Evolutionary conservation across 805 yeast genomes (phyloP).

Genomic region (Saccharomyces paradoxus): DNA sequence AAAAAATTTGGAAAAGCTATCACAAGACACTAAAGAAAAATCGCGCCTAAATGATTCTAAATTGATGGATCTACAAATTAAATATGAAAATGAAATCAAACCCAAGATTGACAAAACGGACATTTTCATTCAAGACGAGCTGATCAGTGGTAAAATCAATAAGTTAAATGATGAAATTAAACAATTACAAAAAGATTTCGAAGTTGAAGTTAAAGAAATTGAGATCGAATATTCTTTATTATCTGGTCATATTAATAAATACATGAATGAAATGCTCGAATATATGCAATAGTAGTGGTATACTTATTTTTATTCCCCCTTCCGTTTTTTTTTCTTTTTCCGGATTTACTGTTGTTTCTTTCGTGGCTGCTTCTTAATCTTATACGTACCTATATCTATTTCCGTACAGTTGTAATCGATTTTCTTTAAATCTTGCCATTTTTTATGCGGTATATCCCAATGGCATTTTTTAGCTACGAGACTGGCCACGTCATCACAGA

Average conservation of each 20-base stretch:
- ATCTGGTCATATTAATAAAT: conserved; percentile 46
- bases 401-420: conserved; percentile 16
- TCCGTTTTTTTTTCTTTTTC: neutral
- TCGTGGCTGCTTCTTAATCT: conserved; percentile 16
- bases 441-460: conserved; percentile 56
- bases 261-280: conserved; percentile 28
- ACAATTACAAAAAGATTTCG: conserved; percentile 37
- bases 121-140: conserved; percentile 35
- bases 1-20: conserved; percentile 40
- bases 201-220: conserved; percentile 45
- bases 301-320: neutral
- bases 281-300: conserved; percentile 7
- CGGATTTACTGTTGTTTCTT: conserved; percentile 1
- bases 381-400: conserved; percentile 27
- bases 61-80: conserved; percentile 37
- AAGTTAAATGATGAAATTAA: conserved; percentile 23
- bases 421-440: conserved; percentile 31
- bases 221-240: conserved; percentile 47
- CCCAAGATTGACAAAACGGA: conserved; percentile 43
- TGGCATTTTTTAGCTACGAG: conserved; percentile 48
- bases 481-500: conserved; percentile 75
- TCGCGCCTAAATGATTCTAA: conserved; percentile 39
- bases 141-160: conserved; percentile 35
- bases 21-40: conserved; percentile 37
- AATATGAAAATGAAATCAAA: conserved; percentile 41